A percentile compares a stretch with the other conserved stretches of the same genome.
Evolutionary conservation across 1,284 basidiomycete genomes (phyloP).

Genomic region (Malassezia slooffiae): DNA sequence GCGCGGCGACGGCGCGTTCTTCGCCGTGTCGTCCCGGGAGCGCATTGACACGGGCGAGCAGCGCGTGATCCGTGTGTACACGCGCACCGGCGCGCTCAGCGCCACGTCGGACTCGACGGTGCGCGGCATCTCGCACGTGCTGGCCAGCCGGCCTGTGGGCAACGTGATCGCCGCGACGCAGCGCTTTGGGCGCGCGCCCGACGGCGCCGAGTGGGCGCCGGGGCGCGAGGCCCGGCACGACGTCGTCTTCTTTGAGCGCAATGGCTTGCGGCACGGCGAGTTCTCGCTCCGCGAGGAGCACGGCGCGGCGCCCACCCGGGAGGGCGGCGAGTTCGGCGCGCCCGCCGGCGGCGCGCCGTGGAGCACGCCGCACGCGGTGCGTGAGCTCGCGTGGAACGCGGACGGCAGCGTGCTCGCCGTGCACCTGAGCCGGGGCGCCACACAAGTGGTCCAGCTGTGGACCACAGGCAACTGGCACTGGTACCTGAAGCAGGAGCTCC

Average conservation of each 20-base stretch:
- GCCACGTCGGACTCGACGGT: slow-evolving; percentile 69
- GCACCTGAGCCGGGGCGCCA: background rate
- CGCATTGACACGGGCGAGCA: slow-evolving; percentile 14
- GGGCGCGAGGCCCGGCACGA: slow-evolving; percentile 57
- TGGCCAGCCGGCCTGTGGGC: slow-evolving; percentile 82
- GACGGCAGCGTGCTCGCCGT: slow-evolving; percentile 76
- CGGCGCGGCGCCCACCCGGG: slow-evolving; percentile 40
- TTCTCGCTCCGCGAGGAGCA: slow-evolving; percentile 59
- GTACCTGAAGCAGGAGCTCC: slow-evolving; percentile 50
- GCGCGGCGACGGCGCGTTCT: slow-evolving; percentile 83
- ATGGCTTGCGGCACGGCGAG: slow-evolving; percentile 82
- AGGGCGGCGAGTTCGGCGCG: slow-evolving; percentile 27
- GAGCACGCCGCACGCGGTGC: slow-evolving; percentile 53
- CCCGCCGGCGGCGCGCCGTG: slow-evolving; percentile 13
- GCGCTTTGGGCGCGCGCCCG: slow-evolving; percentile 62
- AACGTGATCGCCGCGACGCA: slow-evolving; percentile 71
- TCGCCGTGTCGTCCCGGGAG: slow-evolving; percentile 67
- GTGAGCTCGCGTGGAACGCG: slow-evolving; percentile 72
- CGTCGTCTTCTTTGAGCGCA: slow-evolving; percentile 87
- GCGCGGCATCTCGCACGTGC: slow-evolving; percentile 65
- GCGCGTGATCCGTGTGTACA: slow-evolving; percentile 56
- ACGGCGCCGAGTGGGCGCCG: slow-evolving; percentile 35
- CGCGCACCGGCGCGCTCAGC: slow-evolving; percentile 62
- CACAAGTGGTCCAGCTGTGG: slow-evolving; percentile 68
- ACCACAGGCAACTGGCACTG: slow-evolving; percentile 91